Conservation (phyloP, 2,329 filamentous ascomycete genomes). For the Clonostachys rhizophaga region DNA sequence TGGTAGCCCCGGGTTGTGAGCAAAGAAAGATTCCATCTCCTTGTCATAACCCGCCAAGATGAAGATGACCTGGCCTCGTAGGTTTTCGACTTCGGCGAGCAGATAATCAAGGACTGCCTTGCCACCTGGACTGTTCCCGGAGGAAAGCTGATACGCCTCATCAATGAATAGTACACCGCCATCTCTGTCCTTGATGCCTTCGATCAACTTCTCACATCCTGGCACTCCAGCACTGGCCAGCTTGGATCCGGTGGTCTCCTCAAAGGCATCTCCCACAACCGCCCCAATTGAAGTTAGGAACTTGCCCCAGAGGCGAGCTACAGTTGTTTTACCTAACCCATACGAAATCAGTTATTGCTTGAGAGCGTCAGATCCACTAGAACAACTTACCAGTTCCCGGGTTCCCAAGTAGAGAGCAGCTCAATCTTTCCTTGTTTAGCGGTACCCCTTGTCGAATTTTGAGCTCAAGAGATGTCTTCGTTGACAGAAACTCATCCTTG, state of each 20-base stretch:
- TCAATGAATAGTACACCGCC: conserved; percentile 75
- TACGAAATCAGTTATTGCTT: neutral
- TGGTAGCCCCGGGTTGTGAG: conserved; percentile 66
- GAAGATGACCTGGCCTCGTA: conserved; percentile 64
- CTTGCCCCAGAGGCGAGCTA: conserved; percentile 64
- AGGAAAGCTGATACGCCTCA: conserved; percentile 71
- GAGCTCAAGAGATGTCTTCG: neutral
- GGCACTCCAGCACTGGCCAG: conserved; percentile 59
- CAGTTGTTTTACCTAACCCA: conserved; percentile 59
- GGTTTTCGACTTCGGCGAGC: conserved; percentile 68
- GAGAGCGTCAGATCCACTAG: conserved; percentile 3
- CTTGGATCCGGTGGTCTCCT: conserved; percentile 64
- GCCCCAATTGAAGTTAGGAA: conserved; percentile 60
- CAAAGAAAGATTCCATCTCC: conserved; percentile 73
- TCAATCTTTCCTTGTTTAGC: conserved; percentile 46
- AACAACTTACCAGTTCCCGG: conserved; percentile 60
- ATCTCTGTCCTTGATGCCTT: conserved; percentile 44
- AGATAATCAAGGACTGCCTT: conserved; percentile 64
- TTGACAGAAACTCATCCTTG: neutral
- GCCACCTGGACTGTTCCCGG: conserved; percentile 52
- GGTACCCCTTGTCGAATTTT: neutral
- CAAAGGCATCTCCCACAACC: conserved; percentile 54
- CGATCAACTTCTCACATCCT: conserved; percentile 46
- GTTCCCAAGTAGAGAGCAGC: conserved; percentile 63
- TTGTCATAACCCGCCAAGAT: conserved; percentile 69